phyloP scores from a whole-genome alignment of 139 green algal genomes.

The Haematococcus lacustris region DNA sequence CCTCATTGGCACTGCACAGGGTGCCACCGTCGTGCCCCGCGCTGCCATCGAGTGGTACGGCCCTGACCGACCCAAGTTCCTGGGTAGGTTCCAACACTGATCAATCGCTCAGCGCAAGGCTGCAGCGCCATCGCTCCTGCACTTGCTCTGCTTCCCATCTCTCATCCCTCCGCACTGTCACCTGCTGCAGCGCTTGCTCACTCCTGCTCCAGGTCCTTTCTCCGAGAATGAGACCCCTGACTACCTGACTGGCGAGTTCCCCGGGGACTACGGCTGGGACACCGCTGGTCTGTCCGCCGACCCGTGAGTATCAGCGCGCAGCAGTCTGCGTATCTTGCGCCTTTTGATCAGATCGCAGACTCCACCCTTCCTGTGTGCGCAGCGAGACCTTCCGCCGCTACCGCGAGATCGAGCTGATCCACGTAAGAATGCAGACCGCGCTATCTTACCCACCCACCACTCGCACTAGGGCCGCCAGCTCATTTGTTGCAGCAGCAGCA shows the following conservation, averaged over 20 bases:
- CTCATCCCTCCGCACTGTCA: too few species aligned
- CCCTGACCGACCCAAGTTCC: slow-evolving; percentile 57
- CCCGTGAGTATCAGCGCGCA: slow-evolving; percentile 30
- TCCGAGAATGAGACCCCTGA: slow-evolving; percentile 40
- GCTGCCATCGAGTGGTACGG: slow-evolving; percentile 58
- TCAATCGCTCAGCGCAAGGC: too few species aligned
- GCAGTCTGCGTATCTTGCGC: neutral
- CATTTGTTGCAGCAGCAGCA: too few species aligned
- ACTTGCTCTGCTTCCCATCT: too few species aligned
- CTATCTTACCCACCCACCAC: too few species aligned
- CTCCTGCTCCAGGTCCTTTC: slow-evolving; percentile 54
- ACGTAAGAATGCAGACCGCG: too few species aligned
- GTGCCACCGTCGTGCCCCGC: neutral
- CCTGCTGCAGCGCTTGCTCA: too few species aligned
- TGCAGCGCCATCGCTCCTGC: too few species aligned
- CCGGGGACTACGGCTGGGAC: slow-evolving; percentile 52
- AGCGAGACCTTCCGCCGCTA: slow-evolving; percentile 38
- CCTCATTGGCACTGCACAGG: too few species aligned
- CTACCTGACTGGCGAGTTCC: slow-evolving; percentile 75
- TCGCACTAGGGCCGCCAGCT: too few species aligned
- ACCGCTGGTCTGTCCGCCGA: slow-evolving; percentile 85
- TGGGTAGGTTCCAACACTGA: slow-evolving; percentile 40
- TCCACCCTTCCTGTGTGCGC: neutral
- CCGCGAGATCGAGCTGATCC: slow-evolving; percentile 79
- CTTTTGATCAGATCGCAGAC: neutral